Evolutionary conservation across 345 rosid genomes (phyloP), one percentile per base, ranked within the genome.

Genomic region (Bruguiera parviflora): DNA sequence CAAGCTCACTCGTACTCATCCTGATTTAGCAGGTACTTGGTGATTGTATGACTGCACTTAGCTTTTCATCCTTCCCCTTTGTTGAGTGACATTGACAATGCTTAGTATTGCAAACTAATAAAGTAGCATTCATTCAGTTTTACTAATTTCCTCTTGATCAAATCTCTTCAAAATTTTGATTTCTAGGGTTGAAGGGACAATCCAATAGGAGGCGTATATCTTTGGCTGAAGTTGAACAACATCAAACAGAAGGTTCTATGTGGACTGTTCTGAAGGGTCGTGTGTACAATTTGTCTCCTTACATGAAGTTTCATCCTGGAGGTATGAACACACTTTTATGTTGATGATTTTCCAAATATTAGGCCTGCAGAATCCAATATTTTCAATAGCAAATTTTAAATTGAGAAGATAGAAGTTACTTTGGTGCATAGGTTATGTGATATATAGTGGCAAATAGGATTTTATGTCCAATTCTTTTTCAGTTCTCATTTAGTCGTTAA

Each of bases 241-340:
- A 90, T 68, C 80, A 69, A 75, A 51, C 69, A 32, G 97, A 89
- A 79, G 97, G 88, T 72, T 87, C 94, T 5, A 90, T 87, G 96
- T 92, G 99, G 99, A 90, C 98, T 59, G 92, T 92, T 67, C 71
- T 95, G 64, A 90, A 90, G 83, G 98, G 99, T 15, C 89, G 82
- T 1, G 97, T 92, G 0, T 95, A 95, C 75, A 90, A 95, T 87
- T 70, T 95, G 71, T 70, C 89, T 4, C 99, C 99, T 28, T 95
- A 89, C 77, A 86, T 92, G 98, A 95, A 90, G 64, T 95, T 92
- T 74, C 99, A 90, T 82, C 98, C 97, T 0, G 97, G 97, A 83
- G 98, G 96, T 89, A 78, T 35, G 76, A 6, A 13, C 47, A 10
- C 58, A 66, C 46, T 63, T 67, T 46, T 55, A 31, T 3, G 29